Conservation (phyloP, 1,284 basidiomycete species). For the Ceratobasidium sp. region DNA sequence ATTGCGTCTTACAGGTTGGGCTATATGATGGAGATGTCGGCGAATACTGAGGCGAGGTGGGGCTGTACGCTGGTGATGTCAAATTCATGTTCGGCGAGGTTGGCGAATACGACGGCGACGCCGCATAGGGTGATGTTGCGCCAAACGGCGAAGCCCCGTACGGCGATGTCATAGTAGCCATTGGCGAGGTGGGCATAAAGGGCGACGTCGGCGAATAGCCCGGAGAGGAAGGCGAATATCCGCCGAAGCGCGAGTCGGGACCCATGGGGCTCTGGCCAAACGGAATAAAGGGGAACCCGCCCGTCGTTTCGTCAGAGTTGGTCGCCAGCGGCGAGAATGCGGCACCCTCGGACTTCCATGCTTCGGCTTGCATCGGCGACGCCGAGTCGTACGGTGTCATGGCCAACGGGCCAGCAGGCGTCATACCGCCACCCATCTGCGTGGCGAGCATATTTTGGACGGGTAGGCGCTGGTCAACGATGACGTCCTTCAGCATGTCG, state of each 20-base stretch:
- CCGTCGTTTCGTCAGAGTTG: slow-evolving; percentile 85
- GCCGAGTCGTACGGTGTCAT: slow-evolving; percentile 97
- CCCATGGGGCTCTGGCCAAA: slow-evolving; percentile 88
- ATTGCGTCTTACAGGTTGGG: slow-evolving; percentile 65
- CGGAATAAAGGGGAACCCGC: slow-evolving; percentile 73
- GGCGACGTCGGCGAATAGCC: slow-evolving; percentile 92
- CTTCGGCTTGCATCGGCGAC: slow-evolving; percentile 79
- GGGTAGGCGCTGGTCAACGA: slow-evolving; percentile 95
- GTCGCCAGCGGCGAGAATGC: slow-evolving; percentile 95
- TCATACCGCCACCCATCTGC: slow-evolving; percentile 89
- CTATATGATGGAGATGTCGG: slow-evolving; percentile 75
- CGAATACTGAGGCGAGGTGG: slow-evolving; percentile 85
- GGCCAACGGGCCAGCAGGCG: slow-evolving; percentile 82
- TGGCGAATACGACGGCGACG: slow-evolving; percentile 88
- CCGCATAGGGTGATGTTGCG: slow-evolving; percentile 70
- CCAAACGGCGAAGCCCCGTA: slow-evolving; percentile 86
- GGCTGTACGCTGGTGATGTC: slow-evolving; percentile 76
- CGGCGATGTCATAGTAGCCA: slow-evolving; percentile 77
- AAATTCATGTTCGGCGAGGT: slow-evolving; percentile 62
- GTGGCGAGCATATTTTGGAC: slow-evolving; percentile 86
- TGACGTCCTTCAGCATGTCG: slow-evolving; percentile 98
- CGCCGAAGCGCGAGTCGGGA: slow-evolving; percentile 72
- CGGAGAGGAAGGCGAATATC: slow-evolving; percentile 86
- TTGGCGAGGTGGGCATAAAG: slow-evolving; percentile 87
- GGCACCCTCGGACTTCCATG: slow-evolving; percentile 85